Base-by-base conservation (phyloP, 2,329 filamentous ascomycete genomes). In the Arthrobotrys musiformis region DNA sequence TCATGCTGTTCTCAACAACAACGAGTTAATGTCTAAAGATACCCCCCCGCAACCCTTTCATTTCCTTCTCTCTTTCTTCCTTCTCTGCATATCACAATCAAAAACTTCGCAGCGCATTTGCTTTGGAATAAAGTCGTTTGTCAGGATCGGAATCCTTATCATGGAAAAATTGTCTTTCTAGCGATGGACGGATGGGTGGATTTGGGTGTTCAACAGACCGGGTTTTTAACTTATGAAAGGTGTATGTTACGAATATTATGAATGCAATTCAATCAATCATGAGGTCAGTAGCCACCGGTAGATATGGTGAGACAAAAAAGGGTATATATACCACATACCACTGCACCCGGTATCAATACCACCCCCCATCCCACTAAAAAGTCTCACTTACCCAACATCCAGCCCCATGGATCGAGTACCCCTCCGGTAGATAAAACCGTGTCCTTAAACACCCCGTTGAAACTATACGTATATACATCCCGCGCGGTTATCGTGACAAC, bases 141-240 rank as follows among this genome's bases (percentile, higher is more conserved):
- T n/a, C n/a, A n/a, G n/a, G n/a, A n/a, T n/a, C n/a, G n/a, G n/a
- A n/a, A 46, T 19, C 35, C 37, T 50, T 64, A 40, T 30, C 17
- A 61, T 46, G 7, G 6, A 24, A 46, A 37, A 15, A n/a, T n/a
- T 42, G 15, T 6, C 6, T 42, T 13, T 40, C 13, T 40, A 40
- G 15, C 22, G 11, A 48, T 24, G 44, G 22, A 48, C 40, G 42
- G 46, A 30, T 40, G 26, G 37, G 60, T 50, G 15, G 50, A 22
- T 7, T 44, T 30, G 33, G 72, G 72, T 76, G 64, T 76, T 76
- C 72, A 76, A 76, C 72, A 76, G 72, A 76, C 72, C 72, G 64
- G 37, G 35, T 64, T 61, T 60, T 40, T 63, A 40, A 35, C 24
- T 26, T 28, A 50, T 9, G 19, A 19, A 9, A 46, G 1, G 2